Percentiles rank a stretch among this genome's conserved stretches.
These are phyloP conservation scores for Chaetomiaceae sp. DNA, from an alignment of 2,329 filamentous ascomycete genomes.

Conservation along the genomic window DNA sequence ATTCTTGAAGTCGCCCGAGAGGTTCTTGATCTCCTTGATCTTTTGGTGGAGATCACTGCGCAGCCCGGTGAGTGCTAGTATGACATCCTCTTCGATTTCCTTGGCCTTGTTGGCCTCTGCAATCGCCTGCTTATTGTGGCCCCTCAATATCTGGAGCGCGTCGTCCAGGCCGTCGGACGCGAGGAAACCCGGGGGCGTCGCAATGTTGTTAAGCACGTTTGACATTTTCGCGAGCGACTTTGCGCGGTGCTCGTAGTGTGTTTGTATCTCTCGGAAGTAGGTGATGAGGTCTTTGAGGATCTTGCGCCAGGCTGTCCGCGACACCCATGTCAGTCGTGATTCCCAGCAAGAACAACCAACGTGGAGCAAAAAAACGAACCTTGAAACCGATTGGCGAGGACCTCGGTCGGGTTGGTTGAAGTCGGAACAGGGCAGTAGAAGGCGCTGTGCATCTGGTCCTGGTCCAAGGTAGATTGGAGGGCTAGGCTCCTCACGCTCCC, in stretches of 20 bases:
- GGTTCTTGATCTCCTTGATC: slow-evolving; percentile 94
- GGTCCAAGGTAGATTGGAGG: slow-evolving; percentile 63
- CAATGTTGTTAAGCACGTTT: slow-evolving; percentile 77
- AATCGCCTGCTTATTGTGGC: slow-evolving; percentile 77
- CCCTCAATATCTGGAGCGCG: slow-evolving; percentile 72
- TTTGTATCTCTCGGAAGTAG: slow-evolving; percentile 90
- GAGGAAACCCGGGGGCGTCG: slow-evolving; percentile 71
- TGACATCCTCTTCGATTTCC: slow-evolving; percentile 88
- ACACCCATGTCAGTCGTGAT: slow-evolving; percentile 12
- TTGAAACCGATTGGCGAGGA: slow-evolving; percentile 83
- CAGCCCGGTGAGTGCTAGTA: slow-evolving; percentile 78
- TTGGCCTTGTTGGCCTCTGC: slow-evolving; percentile 80
- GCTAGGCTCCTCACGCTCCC: slow-evolving; percentile 81
- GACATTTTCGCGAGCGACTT: slow-evolving; percentile 80
- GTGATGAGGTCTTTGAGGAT: slow-evolving; percentile 89
- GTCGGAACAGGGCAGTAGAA: slow-evolving; percentile 90
- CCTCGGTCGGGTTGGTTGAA: slow-evolving; percentile 79
- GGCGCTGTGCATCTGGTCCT: slow-evolving; percentile 71
- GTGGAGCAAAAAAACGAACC: slow-evolving; percentile 46
- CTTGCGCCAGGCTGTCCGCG: slow-evolving; percentile 78
- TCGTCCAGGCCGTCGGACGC: slow-evolving; percentile 81
- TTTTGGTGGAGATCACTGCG: slow-evolving; percentile 88
- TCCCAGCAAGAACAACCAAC: not conserved
- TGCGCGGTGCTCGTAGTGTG: slow-evolving; percentile 78
- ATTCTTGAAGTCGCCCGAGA: slow-evolving; percentile 95